These are phyloP conservation scores for Geosmithia putterillii DNA, from an alignment of 2,329 filamentous ascomycete genomes.

Conservation along the genomic window DNA sequence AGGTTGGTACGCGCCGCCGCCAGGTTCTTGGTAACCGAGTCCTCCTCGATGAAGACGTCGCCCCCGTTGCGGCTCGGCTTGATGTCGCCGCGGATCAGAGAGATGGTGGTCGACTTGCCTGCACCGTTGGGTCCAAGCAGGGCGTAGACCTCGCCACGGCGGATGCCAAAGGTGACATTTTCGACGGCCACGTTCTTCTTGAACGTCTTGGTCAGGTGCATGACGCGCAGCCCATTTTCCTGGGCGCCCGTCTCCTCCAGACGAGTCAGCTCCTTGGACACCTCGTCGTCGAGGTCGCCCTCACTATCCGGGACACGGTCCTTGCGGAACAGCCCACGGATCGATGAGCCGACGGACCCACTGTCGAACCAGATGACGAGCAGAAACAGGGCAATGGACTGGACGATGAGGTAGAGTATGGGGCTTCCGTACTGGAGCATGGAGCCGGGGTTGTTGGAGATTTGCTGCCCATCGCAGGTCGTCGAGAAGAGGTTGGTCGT, in stretches of 20 bases:
- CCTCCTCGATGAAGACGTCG: slow-evolving; percentile 68
- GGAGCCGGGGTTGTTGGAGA: slow-evolving; percentile 56
- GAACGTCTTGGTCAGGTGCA: slow-evolving; percentile 73
- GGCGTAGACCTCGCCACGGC: slow-evolving; percentile 73
- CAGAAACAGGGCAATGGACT: slow-evolving; percentile 58
- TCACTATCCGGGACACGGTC: slow-evolving; percentile 10
- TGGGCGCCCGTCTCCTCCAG: slow-evolving; percentile 29
- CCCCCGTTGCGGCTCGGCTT: slow-evolving; percentile 59
- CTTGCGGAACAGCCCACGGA: slow-evolving; percentile 27
- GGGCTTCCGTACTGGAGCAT: slow-evolving; percentile 71
- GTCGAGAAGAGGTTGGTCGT: slow-evolving; percentile 75
- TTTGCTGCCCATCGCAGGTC: slow-evolving; percentile 52
- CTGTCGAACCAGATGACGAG: slow-evolving; percentile 72
- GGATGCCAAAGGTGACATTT: slow-evolving; percentile 74
- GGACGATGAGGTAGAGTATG: slow-evolving; percentile 69
- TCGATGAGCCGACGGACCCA: slow-evolving; percentile 48
- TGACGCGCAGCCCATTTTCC: slow-evolving; percentile 61
- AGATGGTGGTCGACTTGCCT: slow-evolving; percentile 84
- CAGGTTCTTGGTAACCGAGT: slow-evolving; percentile 60
- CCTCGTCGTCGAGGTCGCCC: slow-evolving; percentile 40
- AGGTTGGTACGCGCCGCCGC: slow-evolving; percentile 63
- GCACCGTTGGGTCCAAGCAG: slow-evolving; percentile 85
- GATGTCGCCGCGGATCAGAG: slow-evolving; percentile 78
- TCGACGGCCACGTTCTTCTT: slow-evolving; percentile 69
- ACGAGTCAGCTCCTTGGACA: slow-evolving; percentile 51